phyloP scores from a whole-genome alignment of 257 asterid species.

The Nicotiana attenuata region DNA sequence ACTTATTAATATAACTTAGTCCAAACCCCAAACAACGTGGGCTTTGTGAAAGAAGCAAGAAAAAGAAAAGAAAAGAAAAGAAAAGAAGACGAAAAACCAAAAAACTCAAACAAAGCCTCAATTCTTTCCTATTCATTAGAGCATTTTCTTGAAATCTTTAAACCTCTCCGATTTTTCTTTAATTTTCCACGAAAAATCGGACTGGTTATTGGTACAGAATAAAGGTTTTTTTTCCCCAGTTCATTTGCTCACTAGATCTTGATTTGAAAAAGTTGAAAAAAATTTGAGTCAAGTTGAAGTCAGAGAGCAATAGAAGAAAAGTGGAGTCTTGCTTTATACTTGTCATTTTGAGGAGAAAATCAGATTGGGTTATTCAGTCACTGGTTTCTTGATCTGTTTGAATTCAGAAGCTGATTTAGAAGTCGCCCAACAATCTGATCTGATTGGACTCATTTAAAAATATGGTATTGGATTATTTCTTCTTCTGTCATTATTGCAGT shows the following conservation, averaged over 20 bases:
- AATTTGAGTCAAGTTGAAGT: slow-evolving; percentile 38
- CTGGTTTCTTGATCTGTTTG: slow-evolving; percentile 31
- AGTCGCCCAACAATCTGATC: slow-evolving; percentile 49
- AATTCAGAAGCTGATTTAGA: slow-evolving; percentile 31
- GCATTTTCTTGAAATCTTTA: slow-evolving; percentile 1
- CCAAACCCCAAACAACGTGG: slow-evolving; percentile 72
- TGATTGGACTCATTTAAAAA: slow-evolving; percentile 43
- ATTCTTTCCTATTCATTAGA: slow-evolving; percentile 7
- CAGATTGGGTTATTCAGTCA: slow-evolving; percentile 17
- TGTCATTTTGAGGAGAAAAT: slow-evolving; percentile 27
- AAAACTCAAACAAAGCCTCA: slow-evolving; percentile 12
- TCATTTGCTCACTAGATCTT: slow-evolving; percentile 1
- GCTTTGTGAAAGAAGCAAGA: slow-evolving; percentile 8
- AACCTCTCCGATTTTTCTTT: slow-evolving; percentile 18
- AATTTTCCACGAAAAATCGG: slow-evolving; percentile 26
- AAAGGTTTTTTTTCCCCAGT: not conserved
- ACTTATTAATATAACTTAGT: slow-evolving; percentile 32
- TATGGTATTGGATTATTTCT: slow-evolving; percentile 50
- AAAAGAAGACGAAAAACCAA: not conserved
- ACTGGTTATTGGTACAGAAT: slow-evolving; percentile 6
- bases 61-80: slow-evolving; percentile 1
- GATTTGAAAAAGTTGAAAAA: slow-evolving; percentile 7
- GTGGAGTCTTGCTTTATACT: slow-evolving; percentile 2
- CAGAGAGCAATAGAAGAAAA: slow-evolving; percentile 1
- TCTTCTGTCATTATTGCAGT: not conserved